Percentiles rank a stretch among this genome's conserved stretches.
phyloP scores from a whole-genome alignment of 2,329 filamentous ascomycete species.

The Colletotrichum paranaense region DNA sequence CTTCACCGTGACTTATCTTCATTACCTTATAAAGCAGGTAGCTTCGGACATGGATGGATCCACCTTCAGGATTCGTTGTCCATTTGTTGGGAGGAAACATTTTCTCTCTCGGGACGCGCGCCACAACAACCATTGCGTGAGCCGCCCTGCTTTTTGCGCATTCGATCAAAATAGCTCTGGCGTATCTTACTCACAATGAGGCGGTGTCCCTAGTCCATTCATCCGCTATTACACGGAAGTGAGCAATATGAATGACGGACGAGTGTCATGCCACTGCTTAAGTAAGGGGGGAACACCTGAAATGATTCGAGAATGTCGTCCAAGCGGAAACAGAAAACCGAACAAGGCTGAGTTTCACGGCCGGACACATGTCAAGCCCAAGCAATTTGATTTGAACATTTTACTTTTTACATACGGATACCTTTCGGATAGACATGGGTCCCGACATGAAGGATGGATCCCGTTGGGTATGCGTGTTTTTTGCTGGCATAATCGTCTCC shows the following conservation, averaged over 20 bases:
- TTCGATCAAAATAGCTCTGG: not conserved
- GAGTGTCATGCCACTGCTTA: not conserved
- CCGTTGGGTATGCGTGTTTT: not conserved
- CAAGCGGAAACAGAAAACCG: not conserved
- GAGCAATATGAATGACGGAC: not conserved
- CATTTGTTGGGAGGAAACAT: not conserved
- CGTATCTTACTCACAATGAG: not conserved
- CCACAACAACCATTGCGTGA: not conserved
- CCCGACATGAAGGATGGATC: too few species aligned
- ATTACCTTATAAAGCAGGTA: not conserved
- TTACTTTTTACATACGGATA: not conserved
- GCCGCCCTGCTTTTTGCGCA: not conserved
- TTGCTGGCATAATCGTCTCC: constrained; percentile 6
- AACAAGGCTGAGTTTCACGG: not conserved
- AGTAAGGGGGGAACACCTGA: not conserved
- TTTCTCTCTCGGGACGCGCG: not conserved
- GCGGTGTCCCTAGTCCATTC: not conserved
- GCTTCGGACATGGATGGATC: not conserved
- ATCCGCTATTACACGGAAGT: not conserved
- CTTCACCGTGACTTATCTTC: not conserved
- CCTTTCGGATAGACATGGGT: not conserved
- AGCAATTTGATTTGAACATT: constrained; percentile 6
- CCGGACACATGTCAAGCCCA: constrained; percentile 9
- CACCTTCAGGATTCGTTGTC: not conserved
- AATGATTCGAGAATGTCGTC: not conserved